Evolutionary conservation across 2,329 filamentous ascomycete species (phyloP).

Genomic region (Paraphoma sp.): DNA sequence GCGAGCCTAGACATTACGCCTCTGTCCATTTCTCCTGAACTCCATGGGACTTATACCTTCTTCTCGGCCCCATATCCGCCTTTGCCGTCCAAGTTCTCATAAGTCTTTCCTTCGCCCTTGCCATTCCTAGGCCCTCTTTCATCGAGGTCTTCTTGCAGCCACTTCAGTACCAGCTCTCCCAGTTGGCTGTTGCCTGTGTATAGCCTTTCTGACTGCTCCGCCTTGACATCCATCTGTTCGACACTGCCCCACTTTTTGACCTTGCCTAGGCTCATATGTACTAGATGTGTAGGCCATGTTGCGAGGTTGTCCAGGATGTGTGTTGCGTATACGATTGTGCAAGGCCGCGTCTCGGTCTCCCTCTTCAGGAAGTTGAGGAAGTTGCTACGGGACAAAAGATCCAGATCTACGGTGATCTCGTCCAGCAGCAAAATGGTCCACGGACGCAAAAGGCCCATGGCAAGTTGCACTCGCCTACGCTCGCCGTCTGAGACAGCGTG

Average conservation of each 20-base stretch:
- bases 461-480: constrained; percentile 86
- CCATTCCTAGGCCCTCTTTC: constrained; percentile 78
- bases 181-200: constrained; percentile 78
- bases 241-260: constrained; percentile 87
- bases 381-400: constrained; percentile 81
- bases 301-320: constrained; percentile 96
- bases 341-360: constrained; percentile 82
- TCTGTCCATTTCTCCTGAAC: not conserved
- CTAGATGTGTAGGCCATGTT: constrained; percentile 92
- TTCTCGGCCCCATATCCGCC: constrained; percentile 70
- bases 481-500: constrained; percentile 95
- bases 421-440: constrained; percentile 93
- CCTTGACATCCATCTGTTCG: constrained; percentile 63
- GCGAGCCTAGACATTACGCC: constrained; percentile 7
- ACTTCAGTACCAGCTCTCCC: constrained; percentile 85
- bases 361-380: constrained; percentile 86
- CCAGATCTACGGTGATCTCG: constrained; percentile 96
- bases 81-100: constrained; percentile 63
- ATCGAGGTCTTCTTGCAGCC: constrained; percentile 81
- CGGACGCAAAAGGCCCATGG: constrained; percentile 91
- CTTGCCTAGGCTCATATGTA: constrained; percentile 90
- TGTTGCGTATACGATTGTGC: constrained; percentile 96
- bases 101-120: constrained; percentile 70
- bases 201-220: constrained; percentile 43
- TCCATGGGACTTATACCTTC: constrained; percentile 15